Evolutionary conservation across 768 basidiomycete genomes (phyloP), one percentile per base, ranked within the genome.

Genomic region (Panaeolus papilionaceus): DNA sequence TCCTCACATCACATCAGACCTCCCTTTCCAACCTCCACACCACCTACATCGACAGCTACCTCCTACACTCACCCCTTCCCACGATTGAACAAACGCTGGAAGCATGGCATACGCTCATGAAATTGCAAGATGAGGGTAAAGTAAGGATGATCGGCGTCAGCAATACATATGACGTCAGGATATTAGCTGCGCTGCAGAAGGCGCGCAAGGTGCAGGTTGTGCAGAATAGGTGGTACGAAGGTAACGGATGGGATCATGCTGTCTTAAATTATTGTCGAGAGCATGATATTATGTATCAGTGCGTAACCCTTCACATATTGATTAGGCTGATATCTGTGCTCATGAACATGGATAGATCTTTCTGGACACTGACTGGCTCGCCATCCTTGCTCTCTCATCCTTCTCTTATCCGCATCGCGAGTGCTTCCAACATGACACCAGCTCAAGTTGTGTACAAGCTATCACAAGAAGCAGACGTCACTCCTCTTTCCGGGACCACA

Each of bases 331-430:
- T 18, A 47, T 2, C 9, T 33, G n/a, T 45, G 16, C 49, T 64
- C 37, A 20, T 64, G 23, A 58, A 12, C 51, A 18, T 38, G 14
- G n/a, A n/a, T 71, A 93, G 93, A 71, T 93, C 93, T 16, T 95
- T 95, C 77, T 95, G 94, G 94, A 95, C 94, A 26, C 79, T 96
- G 26, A 85, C 91, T 0, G 91, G 92, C n/a, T 92, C 92, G 2
- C 90, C 92, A 4, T 80, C 74, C 16, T 79, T 94, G 9, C 79
- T 94, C 4, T 64, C 74, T 3, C 84, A 89, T 72, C 85, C 75
- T 0, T 74, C 79, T 2, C 73, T 91, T 4, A 70, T 76, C 18
- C 70, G 78, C 3, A 78, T 91, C 14, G 85, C 88, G 0, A 67
- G 80, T 18, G 79, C 77, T 26, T 79, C 86, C 28, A 76, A 80